phyloP scores from a whole-genome alignment of 2,329 filamentous ascomycete genomes.

The Penicillium crustosum region DNA sequence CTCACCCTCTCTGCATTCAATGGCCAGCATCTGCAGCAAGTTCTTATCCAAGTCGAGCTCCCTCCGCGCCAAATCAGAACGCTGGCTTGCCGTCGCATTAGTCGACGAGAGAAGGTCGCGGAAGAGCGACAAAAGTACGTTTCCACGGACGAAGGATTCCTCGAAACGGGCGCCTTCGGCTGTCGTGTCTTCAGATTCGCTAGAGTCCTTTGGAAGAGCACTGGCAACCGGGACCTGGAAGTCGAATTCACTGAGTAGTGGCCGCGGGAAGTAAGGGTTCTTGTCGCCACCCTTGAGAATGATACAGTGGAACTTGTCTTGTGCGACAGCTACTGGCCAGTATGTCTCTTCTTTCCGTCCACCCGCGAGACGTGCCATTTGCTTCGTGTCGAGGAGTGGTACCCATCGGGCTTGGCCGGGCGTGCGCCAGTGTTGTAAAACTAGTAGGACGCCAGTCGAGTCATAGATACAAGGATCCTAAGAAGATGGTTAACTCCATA shows the following conservation, averaged over 20 bases:
- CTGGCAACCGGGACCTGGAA: constrained; percentile 79
- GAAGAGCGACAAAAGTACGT: constrained; percentile 70
- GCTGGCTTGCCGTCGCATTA: constrained; percentile 63
- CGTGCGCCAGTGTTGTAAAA: constrained; percentile 85
- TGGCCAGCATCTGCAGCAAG: constrained; percentile 80
- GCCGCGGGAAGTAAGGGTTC: constrained; percentile 89
- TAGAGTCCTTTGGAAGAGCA: constrained; percentile 41
- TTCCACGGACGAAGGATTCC: constrained; percentile 75
- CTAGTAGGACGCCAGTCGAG: constrained; percentile 81
- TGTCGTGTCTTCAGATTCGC: constrained; percentile 42
- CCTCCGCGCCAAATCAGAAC: constrained; percentile 64
- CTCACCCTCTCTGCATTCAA: constrained; percentile 89
- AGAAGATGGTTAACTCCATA: constrained; percentile 11
- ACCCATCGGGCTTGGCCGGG: constrained; percentile 86
- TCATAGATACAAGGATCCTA: constrained; percentile 96
- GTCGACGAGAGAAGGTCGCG: constrained; percentile 71
- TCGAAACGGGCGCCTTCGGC: constrained; percentile 59
- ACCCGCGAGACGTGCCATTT: constrained; percentile 75
- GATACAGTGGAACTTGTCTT: constrained; percentile 94
- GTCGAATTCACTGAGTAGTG: constrained; percentile 87
- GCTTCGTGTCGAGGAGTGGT: constrained; percentile 84
- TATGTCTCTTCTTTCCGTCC: constrained; percentile 88
- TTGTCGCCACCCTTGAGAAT: constrained; percentile 94
- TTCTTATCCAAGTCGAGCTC: constrained; percentile 89
- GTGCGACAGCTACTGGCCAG: constrained; percentile 91